Conservation (phyloP, 306 rosid species). For the Purshia tridentata region DNA sequence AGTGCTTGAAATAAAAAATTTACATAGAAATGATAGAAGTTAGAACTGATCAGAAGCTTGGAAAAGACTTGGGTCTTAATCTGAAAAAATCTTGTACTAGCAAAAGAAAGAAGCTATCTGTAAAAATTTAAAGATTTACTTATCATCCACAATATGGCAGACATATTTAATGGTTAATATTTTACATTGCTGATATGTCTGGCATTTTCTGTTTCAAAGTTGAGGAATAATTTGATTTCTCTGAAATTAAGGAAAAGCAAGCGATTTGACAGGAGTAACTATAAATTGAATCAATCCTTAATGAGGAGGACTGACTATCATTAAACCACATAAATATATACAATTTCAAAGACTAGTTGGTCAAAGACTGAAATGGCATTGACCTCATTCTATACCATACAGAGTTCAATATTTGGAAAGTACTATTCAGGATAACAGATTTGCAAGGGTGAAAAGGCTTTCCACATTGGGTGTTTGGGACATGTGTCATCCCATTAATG, state of each 20-base stretch:
- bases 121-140: neutral
- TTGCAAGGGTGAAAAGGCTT: neutral
- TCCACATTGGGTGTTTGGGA: neutral
- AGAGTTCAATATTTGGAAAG: neutral
- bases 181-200: neutral
- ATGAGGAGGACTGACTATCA: neutral
- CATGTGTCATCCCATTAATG: neutral
- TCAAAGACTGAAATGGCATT: too few relatives aligned
- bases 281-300: conserved; percentile 12
- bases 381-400: too few relatives aligned
- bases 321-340: neutral
- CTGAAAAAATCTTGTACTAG: too few relatives aligned
- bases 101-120: neutral
- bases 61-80: too few relatives aligned
- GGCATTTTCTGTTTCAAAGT: neutral
- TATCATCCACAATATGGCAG: neutral
- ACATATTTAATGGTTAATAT: neutral
- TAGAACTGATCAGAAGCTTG: too few relatives aligned
- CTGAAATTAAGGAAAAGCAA: conserved; percentile 19
- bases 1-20: neutral
- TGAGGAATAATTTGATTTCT: neutral
- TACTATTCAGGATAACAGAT: neutral
- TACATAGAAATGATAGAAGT: too few relatives aligned
- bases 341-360: too few relatives aligned
- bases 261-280: neutral